These are phyloP conservation scores for Solanum bukasovii DNA, from an alignment of 257 asterid species.

Conservation along the genomic window DNA sequence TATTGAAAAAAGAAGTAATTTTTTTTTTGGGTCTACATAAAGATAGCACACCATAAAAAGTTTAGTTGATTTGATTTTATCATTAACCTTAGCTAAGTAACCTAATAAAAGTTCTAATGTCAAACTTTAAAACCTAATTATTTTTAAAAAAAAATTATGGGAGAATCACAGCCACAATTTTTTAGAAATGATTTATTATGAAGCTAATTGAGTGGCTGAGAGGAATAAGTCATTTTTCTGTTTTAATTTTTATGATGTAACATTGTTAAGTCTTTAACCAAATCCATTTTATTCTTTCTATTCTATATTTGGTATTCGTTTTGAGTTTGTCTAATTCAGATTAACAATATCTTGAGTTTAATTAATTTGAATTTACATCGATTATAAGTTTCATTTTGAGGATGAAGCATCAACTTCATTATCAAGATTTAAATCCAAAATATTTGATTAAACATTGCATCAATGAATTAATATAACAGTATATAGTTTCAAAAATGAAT, in stretches of 20 bases:
- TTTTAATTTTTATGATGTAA: neutral
- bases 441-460: neutral
- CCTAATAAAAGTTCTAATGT: neutral
- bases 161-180: neutral
- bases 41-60: neutral
- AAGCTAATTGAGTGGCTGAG: neutral
- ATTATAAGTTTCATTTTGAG: neutral
- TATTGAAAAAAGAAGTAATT: neutral
- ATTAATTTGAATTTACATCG: neutral
- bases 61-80: neutral
- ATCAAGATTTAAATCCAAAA: neutral
- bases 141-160: neutral
- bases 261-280: neutral
- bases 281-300: neutral
- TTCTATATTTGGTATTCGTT: neutral
- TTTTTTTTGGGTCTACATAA: neutral
- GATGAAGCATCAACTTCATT: neutral
- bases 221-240: neutral
- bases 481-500: neutral
- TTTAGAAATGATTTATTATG: neutral
- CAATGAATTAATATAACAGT: neutral
- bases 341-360: neutral
- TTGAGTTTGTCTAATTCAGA: neutral
- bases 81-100: neutral
- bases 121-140: neutral